Conservation (phyloP, 129 eudicot genomes). For the Pittosporum tobira region DNA sequence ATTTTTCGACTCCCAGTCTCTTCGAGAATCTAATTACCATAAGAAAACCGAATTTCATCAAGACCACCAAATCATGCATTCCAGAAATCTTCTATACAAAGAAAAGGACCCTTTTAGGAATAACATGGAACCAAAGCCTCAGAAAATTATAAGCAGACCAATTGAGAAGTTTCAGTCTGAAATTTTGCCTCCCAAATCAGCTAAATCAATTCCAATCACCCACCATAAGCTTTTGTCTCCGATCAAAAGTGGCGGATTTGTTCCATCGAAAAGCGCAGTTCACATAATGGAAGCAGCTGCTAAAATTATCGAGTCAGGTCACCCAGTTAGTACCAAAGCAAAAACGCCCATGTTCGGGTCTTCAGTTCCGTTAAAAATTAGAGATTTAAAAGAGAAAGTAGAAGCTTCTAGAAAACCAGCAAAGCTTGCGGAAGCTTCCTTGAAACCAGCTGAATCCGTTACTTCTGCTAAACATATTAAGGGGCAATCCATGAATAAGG, state of each 20-base stretch:
- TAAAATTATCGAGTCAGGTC: slow-evolving; percentile 44
- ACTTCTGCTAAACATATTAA: slow-evolving; percentile 45
- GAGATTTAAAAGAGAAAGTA: slow-evolving; percentile 52
- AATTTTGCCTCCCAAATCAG: slow-evolving; percentile 80
- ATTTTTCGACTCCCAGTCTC: slow-evolving; percentile 43
- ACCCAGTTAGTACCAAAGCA: slow-evolving; percentile 15
- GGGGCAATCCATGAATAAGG: slow-evolving; percentile 57
- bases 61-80: slow-evolving; percentile 26
- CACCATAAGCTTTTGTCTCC: slow-evolving; percentile 83
- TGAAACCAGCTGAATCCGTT: slow-evolving; percentile 40
- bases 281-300: slow-evolving; percentile 92
- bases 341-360: slow-evolving; percentile 46
- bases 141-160: slow-evolving; percentile 29
- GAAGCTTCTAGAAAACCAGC: slow-evolving; percentile 38
- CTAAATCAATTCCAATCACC: slow-evolving; percentile 74
- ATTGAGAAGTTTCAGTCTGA: slow-evolving; percentile 76
- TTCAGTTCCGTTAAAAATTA: slow-evolving; percentile 56
- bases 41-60: slow-evolving; percentile 32
- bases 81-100: slow-evolving; percentile 20
- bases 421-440: slow-evolving; percentile 38
- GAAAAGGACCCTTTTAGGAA: slow-evolving; percentile 25
- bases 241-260: slow-evolving; percentile 48
- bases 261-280: slow-evolving; percentile 58
- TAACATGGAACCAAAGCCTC: slow-evolving; percentile 33
- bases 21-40: slow-evolving; percentile 24